These are phyloP conservation scores for Sporothrix schenckii DNA, from an alignment of 2,329 filamentous ascomycete species.

Conservation along the genomic window DNA sequence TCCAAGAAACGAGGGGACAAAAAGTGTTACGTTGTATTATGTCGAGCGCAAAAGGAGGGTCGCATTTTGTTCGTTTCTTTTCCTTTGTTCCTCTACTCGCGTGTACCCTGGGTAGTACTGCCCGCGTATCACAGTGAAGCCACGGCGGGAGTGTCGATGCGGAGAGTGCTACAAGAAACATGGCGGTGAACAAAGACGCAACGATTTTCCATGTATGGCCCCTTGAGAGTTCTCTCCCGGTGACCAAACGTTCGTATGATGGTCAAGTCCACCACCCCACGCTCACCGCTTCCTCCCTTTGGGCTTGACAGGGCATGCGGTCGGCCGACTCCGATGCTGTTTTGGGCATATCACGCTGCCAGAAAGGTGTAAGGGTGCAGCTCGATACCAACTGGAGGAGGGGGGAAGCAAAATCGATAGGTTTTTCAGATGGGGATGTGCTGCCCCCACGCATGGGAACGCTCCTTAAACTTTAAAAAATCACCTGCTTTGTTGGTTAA, in stretches of 20 bases:
- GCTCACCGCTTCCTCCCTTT: conserved; percentile 3
- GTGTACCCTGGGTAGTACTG: not conserved
- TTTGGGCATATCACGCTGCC: not conserved
- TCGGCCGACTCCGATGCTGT: not conserved
- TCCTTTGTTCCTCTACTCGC: not conserved
- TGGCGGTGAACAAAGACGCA: conserved; percentile 1
- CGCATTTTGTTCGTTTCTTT: not conserved
- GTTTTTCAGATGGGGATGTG: too few relatives aligned
- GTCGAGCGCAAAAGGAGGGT: not conserved
- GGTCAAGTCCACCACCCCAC: not conserved
- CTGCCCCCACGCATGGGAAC: too few relatives aligned
- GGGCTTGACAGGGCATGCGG: not conserved
- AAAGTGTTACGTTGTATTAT: not conserved
- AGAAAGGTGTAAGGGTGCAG: not conserved
- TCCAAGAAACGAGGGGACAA: not conserved
- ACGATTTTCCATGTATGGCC: too few relatives aligned
- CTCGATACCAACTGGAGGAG: not conserved
- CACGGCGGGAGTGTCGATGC: not conserved
- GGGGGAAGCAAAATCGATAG: too few relatives aligned
- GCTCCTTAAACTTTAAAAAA: too few relatives aligned
- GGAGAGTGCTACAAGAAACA: not conserved
- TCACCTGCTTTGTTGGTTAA: too few relatives aligned
- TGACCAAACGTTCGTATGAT: not conserved
- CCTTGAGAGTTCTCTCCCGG: too few relatives aligned
- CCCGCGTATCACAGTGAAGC: not conserved